Percentiles rank a stretch among this genome's conserved stretches.
These are phyloP conservation scores for Blumeria hordei DNA, from an alignment of 2,329 filamentous ascomycete species.

Conservation along the genomic window DNA sequence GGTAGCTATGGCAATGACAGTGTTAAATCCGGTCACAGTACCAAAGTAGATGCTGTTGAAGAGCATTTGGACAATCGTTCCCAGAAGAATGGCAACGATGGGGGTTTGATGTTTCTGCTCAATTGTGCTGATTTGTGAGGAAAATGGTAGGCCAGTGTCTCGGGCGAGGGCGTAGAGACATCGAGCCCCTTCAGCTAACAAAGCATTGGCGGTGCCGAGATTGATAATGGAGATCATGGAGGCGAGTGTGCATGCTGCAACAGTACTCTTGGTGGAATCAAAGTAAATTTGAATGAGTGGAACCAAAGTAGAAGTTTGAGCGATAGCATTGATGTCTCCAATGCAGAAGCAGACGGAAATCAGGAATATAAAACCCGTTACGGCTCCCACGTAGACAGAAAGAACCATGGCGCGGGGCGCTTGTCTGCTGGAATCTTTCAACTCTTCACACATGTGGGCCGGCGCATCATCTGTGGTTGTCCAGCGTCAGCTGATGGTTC, in stretches of 20 bases:
- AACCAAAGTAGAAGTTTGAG: slow-evolving; percentile 20
- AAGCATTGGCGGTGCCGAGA: slow-evolving; percentile 17
- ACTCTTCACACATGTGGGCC: slow-evolving; percentile 23
- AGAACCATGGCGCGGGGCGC: slow-evolving; percentile 26
- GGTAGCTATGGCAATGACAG: slow-evolving; percentile 30
- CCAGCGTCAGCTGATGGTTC: background rate
- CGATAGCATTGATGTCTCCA: slow-evolving; percentile 15
- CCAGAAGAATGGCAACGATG: slow-evolving; percentile 23
- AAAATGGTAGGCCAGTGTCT: slow-evolving; percentile 19
- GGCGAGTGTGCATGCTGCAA: slow-evolving; percentile 18
- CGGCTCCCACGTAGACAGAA: slow-evolving; percentile 20
- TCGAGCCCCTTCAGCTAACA: slow-evolving; percentile 17
- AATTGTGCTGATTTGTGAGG: slow-evolving; percentile 21
- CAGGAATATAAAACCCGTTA: slow-evolving; percentile 19
- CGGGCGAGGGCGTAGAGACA: slow-evolving; percentile 21
- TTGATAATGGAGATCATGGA: slow-evolving; percentile 17
- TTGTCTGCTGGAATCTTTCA: slow-evolving; percentile 21
- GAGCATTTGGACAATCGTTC: slow-evolving; percentile 23
- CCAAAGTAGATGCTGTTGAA: slow-evolving; percentile 31
- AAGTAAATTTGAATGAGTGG: slow-evolving; percentile 27
- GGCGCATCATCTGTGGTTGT: slow-evolving; percentile 15
- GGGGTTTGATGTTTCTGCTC: slow-evolving; percentile 22
- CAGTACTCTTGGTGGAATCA: slow-evolving; percentile 17
- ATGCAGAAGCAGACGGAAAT: slow-evolving; percentile 16
- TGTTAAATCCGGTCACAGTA: slow-evolving; percentile 28